These are phyloP conservation scores for Botrytis squamosa DNA, from an alignment of 2,329 filamentous ascomycete genomes.

Conservation along the genomic window DNA sequence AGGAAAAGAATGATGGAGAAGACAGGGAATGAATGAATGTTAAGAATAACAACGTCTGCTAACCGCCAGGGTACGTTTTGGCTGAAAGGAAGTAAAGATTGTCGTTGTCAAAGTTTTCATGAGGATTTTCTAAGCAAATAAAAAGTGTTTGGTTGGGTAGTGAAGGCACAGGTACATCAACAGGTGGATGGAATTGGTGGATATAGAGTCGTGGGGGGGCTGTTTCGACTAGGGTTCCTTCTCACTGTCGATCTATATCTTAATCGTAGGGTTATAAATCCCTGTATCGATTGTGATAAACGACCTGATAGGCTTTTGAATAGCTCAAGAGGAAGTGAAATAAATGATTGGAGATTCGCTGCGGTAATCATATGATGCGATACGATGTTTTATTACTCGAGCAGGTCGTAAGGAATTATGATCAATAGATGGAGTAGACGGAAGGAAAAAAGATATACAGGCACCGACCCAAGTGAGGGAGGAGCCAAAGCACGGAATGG, in stretches of 20 bases:
- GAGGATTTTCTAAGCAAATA: not conserved
- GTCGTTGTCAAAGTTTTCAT: not conserved
- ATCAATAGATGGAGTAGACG: slow-evolving; percentile 1
- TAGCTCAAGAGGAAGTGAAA: not conserved
- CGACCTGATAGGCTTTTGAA: not conserved
- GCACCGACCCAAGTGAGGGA: slow-evolving; percentile 11
- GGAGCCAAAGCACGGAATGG: not conserved
- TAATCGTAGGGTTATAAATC: slow-evolving; percentile 8
- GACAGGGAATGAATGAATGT: not conserved
- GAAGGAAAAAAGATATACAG: not conserved
- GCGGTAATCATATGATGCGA: slow-evolving; percentile 1
- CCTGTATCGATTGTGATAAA: slow-evolving; percentile 12
- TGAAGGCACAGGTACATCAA: not conserved
- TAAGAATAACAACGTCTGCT: not conserved
- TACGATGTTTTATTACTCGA: not conserved
- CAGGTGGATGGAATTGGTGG: not conserved
- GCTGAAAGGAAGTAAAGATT: not conserved
- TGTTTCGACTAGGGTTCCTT: slow-evolving; percentile 13
- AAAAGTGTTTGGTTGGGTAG: not conserved
- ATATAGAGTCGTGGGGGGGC: slow-evolving; percentile 7
- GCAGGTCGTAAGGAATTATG: slow-evolving; percentile 5
- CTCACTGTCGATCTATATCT: slow-evolving; percentile 18
- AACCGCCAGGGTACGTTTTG: slow-evolving; percentile 4
- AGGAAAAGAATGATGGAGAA: not conserved
- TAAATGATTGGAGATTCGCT: not conserved